Percentiles rank a stretch among this genome's conserved stretches.
phyloP scores from a whole-genome alignment of 2,329 filamentous ascomycete species.

The Ophiostoma himal-ulmi region DNA sequence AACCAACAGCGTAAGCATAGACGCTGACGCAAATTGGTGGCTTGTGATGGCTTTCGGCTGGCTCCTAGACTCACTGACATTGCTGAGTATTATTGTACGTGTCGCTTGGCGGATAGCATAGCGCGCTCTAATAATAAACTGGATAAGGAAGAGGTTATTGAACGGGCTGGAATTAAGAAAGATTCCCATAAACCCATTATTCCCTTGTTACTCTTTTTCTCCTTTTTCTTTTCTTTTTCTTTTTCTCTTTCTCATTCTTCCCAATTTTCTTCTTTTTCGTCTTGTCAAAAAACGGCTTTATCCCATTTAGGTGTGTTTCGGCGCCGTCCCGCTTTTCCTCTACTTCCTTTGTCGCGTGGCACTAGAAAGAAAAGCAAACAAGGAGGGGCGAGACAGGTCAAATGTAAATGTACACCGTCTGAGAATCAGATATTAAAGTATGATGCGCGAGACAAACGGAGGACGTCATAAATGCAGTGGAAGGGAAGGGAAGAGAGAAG shows the following conservation, averaged over 20 bases:
- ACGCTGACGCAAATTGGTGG: neutral
- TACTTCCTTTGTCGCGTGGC: slow-evolving; percentile 12
- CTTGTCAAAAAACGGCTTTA: slow-evolving; percentile 2
- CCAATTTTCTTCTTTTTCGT: neutral
- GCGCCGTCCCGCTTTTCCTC: slow-evolving; percentile 11
- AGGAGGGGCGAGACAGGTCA: neutral
- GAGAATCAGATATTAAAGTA: neutral
- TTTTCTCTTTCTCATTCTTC: neutral
- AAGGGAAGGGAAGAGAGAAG: neutral
- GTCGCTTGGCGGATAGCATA: slow-evolving; percentile 2
- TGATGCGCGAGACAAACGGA: neutral
- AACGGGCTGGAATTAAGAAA: neutral
- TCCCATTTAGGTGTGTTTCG: slow-evolving; percentile 12
- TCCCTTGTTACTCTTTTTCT: neutral
- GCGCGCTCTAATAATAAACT: neutral
- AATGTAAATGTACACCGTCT: neutral
- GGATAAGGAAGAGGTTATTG: no score
- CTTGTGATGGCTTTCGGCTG: neutral
- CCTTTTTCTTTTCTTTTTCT: neutral
- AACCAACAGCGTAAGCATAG: neutral
- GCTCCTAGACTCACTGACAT: neutral
- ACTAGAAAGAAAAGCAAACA: slow-evolving; percentile 2
- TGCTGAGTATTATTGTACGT: neutral
- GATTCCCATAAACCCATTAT: neutral
- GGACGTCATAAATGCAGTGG: no score